Evolutionary conservation across 2,329 filamentous ascomycete species (phyloP), one percentile per base, ranked within the genome.

Genomic region (Massarina eburnea): DNA sequence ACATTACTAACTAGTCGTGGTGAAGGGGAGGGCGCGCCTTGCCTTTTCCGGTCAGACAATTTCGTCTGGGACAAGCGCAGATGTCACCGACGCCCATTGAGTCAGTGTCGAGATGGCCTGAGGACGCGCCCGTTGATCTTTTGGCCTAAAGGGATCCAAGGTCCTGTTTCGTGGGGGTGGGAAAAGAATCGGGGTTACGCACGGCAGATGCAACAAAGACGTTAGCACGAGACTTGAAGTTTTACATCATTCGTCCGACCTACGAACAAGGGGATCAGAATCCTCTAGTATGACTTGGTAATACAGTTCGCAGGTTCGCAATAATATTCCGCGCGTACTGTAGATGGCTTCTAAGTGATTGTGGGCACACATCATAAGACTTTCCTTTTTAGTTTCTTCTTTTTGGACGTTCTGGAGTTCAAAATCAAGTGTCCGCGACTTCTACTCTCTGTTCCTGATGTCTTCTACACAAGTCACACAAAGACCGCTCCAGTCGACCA

Each of bases 401-500:
- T n/a, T n/a, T n/a, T n/a, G n/a, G n/a, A n/a, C n/a, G n/a, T n/a
- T n/a, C n/a, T n/a, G n/a, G n/a, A n/a, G n/a, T n/a, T n/a, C n/a
- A n/a, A n/a, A n/a, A n/a, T n/a, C n/a, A n/a, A n/a, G n/a, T n/a
- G n/a, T n/a, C n/a, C n/a, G n/a, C n/a, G n/a, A n/a, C n/a, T n/a
- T n/a, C n/a, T n/a, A n/a, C n/a, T n/a, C n/a, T n/a, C n/a, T 12
- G 10, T 15, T 15, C 15, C 35, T 8, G 3, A 46, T 42, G 32
- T 22, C 32, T 33, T 32, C 43, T 24, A 27, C 29, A 8, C 20
- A 33, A 6, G 19, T 24, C n/a, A 4, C 29, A 5, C 2, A 39
- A 20, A 39, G 45, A 26, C 45, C 45, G 15, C 35, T 47, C 24
- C 24, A 20, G 3, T 39, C 39, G 12, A 43, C 45, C 3, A 17